Conservation (phyloP, 306 rosid species). For the Cajanus cajan region DNA sequence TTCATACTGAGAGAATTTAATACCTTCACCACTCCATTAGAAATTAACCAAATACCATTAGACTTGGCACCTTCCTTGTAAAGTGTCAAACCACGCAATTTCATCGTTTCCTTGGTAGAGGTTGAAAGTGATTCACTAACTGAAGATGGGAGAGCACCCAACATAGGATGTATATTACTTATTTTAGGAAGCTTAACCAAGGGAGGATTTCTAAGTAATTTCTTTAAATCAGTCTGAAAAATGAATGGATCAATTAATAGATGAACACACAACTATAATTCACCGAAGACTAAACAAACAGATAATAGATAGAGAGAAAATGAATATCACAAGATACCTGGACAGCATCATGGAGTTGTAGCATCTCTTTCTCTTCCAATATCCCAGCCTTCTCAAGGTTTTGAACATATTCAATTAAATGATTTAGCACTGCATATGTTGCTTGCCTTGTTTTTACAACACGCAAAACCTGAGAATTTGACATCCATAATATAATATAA, state of each 20-base stretch:
- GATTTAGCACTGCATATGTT: constrained; percentile 72
- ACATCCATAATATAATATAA: not conserved
- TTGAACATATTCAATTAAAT: constrained; percentile 75
- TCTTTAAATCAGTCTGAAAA: constrained; percentile 85
- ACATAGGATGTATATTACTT: constrained; percentile 57
- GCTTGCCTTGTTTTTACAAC: constrained; percentile 93
- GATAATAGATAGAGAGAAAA: no score
- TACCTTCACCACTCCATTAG: constrained; percentile 94
- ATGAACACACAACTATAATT: not conserved
- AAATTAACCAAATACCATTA: constrained; percentile 87
- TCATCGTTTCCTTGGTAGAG: constrained; percentile 65
- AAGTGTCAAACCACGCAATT: constrained; percentile 65
- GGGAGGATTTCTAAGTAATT: constrained; percentile 83
- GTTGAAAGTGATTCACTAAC: constrained; percentile 59
- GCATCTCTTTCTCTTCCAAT: constrained; percentile 91
- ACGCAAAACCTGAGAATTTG: constrained; percentile 63
- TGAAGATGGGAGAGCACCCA: constrained; percentile 78
- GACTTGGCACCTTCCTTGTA: constrained; percentile 83
- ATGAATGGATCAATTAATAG: not conserved
- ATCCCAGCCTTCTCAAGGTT: constrained; percentile 83
- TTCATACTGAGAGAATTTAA: not conserved
- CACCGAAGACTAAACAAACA: not conserved
- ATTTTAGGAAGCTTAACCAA: constrained; percentile 70
- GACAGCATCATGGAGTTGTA: constrained; percentile 89
- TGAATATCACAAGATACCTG: constrained; percentile 51